Evolutionary conservation across 306 rosid genomes (phyloP).

Genomic region (Urtica urens): DNA sequence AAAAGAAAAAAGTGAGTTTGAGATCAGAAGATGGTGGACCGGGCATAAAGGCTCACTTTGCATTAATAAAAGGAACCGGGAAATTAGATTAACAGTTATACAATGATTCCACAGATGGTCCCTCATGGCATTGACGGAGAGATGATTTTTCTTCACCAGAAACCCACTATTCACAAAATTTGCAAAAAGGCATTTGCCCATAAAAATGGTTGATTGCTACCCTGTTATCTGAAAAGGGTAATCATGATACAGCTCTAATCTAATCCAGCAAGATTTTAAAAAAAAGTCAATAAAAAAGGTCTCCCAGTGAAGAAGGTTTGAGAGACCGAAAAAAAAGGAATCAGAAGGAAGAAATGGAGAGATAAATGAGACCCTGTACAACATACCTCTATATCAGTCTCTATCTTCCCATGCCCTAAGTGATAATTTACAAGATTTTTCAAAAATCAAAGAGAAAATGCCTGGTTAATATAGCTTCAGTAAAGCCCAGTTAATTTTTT

Average conservation of each 20-base stretch:
- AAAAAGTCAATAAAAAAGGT: conserved; percentile 36
- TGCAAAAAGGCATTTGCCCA: conserved; percentile 60
- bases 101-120: conserved; percentile 16
- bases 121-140: conserved; percentile 25
- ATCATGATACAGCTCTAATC: conserved; percentile 72
- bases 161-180: conserved; percentile 73
- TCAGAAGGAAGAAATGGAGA: conserved; percentile 31
- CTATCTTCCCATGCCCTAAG: conserved; percentile 64
- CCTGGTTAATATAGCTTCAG: conserved; percentile 34
- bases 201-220: conserved; percentile 62
- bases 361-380: conserved; percentile 92
- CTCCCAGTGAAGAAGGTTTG: conserved; percentile 33
- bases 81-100: conserved; percentile 25
- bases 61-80: conserved; percentile 17
- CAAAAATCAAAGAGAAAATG: conserved; percentile 27
- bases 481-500: conserved; percentile 22
- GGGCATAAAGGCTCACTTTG: conserved; percentile 20
- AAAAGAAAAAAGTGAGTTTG: background rate
- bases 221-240: conserved; percentile 44
- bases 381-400: conserved; percentile 70
- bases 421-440: conserved; percentile 82
- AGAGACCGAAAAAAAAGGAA: conserved; percentile 20
- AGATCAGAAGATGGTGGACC: conserved; percentile 1
- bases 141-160: conserved; percentile 30
- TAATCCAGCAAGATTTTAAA: conserved; percentile 41